A percentile compares a stretch with the other conserved stretches of the same genome.
These are phyloP conservation scores for Leishmania turanica DNA, from an alignment of 208 protist genomes.

Conservation along the genomic window DNA sequence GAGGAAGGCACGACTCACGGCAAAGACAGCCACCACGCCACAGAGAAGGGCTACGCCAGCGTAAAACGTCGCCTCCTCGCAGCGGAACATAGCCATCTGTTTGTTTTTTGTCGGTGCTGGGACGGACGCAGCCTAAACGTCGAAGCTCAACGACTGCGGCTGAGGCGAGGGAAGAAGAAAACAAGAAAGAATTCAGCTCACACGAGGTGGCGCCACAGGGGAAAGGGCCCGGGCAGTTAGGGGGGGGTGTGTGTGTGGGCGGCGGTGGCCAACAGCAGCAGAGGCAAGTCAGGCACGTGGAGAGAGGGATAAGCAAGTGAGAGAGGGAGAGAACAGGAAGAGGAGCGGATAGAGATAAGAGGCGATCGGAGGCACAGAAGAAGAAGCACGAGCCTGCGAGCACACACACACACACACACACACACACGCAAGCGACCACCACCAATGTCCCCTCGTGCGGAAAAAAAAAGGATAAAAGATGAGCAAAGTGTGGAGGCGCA, in stretches of 20 bases:
- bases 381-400: neutral
- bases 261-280: neutral
- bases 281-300: neutral
- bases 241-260: neutral
- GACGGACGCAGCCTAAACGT: neutral
- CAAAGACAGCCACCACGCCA: neutral
- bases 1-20: slow-evolving; percentile 9
- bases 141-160: neutral
- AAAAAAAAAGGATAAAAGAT: neutral
- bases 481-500: neutral
- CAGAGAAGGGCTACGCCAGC: slow-evolving; percentile 1
- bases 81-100: slow-evolving; percentile 4
- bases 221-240: neutral
- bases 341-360: neutral
- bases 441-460: neutral
- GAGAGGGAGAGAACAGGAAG: neutral
- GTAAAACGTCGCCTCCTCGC: slow-evolving; percentile 25
- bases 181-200: neutral
- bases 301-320: neutral
- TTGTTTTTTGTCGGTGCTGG: neutral
- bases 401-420: neutral
- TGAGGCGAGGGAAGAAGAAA: neutral
- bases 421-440: neutral
- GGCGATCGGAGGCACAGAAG: neutral
- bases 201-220: neutral